phyloP scores from a whole-genome alignment of 441 rosid genomes.

The Omphalea diandra region DNA sequence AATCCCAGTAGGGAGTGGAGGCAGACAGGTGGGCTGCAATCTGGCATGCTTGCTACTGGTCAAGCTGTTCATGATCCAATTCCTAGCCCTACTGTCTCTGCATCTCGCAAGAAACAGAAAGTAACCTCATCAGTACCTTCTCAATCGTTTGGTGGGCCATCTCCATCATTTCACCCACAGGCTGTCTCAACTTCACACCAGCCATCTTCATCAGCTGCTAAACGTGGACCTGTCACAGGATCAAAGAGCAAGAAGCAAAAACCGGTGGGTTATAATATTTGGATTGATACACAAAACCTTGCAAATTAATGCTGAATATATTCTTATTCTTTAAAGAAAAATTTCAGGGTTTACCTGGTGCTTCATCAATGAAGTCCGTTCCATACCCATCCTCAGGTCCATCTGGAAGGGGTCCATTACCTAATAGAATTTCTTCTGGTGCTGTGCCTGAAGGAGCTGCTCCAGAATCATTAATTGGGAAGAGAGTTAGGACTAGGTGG shows the following conservation, averaged over 20 bases:
- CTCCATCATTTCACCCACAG: conserved; percentile 55
- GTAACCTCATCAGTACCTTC: conserved; percentile 76
- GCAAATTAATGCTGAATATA: neutral
- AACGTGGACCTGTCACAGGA: conserved; percentile 75
- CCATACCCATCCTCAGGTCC: conserved; percentile 60
- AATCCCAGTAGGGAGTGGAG: conserved; percentile 82
- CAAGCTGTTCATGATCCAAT: conserved; percentile 70
- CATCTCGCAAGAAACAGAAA: conserved; percentile 86
- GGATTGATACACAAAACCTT: neutral
- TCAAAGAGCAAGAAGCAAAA: conserved; percentile 83
- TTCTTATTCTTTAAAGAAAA: neutral
- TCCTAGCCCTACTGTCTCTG: conserved; percentile 91
- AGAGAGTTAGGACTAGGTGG: conserved; percentile 94
- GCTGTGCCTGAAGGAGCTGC: conserved; percentile 57
- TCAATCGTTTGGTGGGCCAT: conserved; percentile 74
- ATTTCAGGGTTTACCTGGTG: conserved; percentile 28
- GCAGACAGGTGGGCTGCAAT: conserved; percentile 62
- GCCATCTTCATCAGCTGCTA: conserved; percentile 73
- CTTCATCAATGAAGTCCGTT: conserved; percentile 44
- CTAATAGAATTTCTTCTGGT: conserved; percentile 43
- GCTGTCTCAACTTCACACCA: conserved; percentile 70
- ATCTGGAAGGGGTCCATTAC: conserved; percentile 64
- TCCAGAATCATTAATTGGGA: conserved; percentile 69
- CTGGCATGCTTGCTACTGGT: conserved; percentile 56
- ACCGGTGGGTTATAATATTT: conserved; percentile 52